Evolutionary conservation across 1,284 basidiomycete species (phyloP).

Genomic region (Microbotryomycetes sp.): DNA sequence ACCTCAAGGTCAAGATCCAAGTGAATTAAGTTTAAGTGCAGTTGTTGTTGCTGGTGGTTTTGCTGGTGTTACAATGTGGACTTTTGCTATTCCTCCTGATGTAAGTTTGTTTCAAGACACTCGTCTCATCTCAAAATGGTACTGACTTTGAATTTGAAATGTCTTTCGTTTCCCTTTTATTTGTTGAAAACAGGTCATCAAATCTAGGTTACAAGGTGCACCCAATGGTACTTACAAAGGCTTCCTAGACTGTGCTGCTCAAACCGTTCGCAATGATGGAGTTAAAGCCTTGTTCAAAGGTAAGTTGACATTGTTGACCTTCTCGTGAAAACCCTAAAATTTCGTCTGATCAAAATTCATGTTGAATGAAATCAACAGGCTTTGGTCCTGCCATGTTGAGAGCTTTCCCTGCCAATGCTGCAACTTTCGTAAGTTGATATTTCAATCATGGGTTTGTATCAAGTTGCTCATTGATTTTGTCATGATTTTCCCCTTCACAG

Average conservation of each 20-base stretch:
- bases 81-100: constrained; percentile 88
- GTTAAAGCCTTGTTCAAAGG: constrained; percentile 89
- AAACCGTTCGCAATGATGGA: constrained; percentile 90
- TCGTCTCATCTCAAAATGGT: not conserved
- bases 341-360: constrained; percentile 2
- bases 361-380: constrained; percentile 43
- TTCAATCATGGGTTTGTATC: no score
- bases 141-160: not conserved
- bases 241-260: constrained; percentile 83
- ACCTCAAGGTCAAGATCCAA: constrained; percentile 64
- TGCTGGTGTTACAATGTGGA: constrained; percentile 98
- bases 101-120: constrained; percentile 49
- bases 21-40: constrained; percentile 77
- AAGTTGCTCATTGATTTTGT: constrained; percentile 17
- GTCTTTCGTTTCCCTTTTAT: not conserved
- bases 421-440: constrained; percentile 74
- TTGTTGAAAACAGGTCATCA: constrained; percentile 62
- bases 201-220: constrained; percentile 95
- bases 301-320: no score
- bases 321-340: no score
- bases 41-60: constrained; percentile 88
- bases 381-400: constrained; percentile 3
- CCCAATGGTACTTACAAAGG: constrained; percentile 92
- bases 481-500: constrained; percentile 45
- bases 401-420: constrained; percentile 75